Percentiles rank a stretch among this genome's conserved stretches.
Conservation (phyloP, 495 filamentous ascomycete species). For the Neurospora sp. region DNA sequence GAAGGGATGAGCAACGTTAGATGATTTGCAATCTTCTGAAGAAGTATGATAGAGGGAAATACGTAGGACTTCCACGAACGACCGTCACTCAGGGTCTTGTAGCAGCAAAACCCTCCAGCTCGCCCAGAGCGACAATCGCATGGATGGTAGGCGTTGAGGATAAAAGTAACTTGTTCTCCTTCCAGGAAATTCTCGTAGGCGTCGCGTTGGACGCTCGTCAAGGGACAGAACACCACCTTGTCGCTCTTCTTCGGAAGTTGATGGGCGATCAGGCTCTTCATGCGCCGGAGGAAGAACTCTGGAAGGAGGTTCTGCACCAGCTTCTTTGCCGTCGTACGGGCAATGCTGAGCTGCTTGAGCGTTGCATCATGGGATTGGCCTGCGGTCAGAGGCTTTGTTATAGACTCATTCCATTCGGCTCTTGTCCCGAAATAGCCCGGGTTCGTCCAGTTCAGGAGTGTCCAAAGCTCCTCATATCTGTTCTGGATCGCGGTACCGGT, state of each 20-base stretch:
- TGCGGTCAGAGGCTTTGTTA: constrained; percentile 68
- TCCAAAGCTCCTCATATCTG: constrained; percentile 96
- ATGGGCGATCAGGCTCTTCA: constrained; percentile 86
- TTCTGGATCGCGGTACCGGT: constrained; percentile 98
- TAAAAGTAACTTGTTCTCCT: constrained; percentile 58
- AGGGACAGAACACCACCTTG: constrained; percentile 86
- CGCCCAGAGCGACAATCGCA: constrained; percentile 64
- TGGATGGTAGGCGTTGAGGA: constrained; percentile 52
- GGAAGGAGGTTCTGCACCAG: constrained; percentile 84
- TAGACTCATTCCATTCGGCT: constrained; percentile 63
- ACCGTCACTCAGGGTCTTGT: constrained; percentile 44
- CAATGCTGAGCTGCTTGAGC: constrained; percentile 64
- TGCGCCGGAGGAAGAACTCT: constrained; percentile 82
- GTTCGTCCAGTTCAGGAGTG: constrained; percentile 92
- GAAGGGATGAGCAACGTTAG: constrained; percentile 80
- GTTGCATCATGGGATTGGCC: constrained; percentile 93
- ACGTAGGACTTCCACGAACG: constrained; percentile 64
- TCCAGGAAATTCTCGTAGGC: constrained; percentile 78
- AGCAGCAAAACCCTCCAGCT: constrained; percentile 79
- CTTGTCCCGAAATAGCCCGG: constrained; percentile 77
- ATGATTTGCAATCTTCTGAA: constrained; percentile 89
- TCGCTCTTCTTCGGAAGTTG: constrained; percentile 96
- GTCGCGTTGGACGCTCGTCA: constrained; percentile 71
- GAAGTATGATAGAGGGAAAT: constrained; percentile 71
- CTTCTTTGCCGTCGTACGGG: constrained; percentile 73